Evolutionary conservation across 1,284 basidiomycete genomes (phyloP).

Genomic region (Sporisorium sorghi): DNA sequence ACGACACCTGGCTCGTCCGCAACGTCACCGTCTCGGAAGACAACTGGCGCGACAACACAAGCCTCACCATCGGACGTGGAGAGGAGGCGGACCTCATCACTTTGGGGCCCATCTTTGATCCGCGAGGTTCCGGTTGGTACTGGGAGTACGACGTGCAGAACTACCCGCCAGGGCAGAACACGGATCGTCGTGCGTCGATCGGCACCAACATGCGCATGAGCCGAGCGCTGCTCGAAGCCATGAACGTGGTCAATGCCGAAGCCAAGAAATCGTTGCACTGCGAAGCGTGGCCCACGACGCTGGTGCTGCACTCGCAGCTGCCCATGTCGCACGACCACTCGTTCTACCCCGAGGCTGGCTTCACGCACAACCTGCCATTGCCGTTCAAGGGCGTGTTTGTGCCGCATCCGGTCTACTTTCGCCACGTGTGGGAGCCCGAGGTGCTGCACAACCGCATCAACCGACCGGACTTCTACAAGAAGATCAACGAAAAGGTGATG

Average conservation of each 20-base stretch:
- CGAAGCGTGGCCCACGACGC: conserved; percentile 68
- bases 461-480: conserved; percentile 67
- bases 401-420: conserved; percentile 69
- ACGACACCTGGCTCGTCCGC: conserved; percentile 67
- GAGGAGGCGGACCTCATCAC: conserved; percentile 69
- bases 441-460: conserved; percentile 67
- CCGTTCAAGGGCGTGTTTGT: conserved; percentile 69
- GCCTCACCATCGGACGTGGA: conserved; percentile 54
- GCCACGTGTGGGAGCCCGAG: conserved; percentile 67
- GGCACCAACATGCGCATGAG: conserved; percentile 69
- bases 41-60: conserved; percentile 63
- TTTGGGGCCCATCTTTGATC: conserved; percentile 68
- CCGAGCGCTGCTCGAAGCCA: conserved; percentile 66
- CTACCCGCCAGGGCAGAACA: conserved; percentile 64
- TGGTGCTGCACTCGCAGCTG: conserved; percentile 68
- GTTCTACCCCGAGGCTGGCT: conserved; percentile 67
- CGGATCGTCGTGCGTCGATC: conserved; percentile 67
- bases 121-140: conserved; percentile 68
- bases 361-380: conserved; percentile 66
- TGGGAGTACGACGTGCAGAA: conserved; percentile 70
- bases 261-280: conserved; percentile 69
- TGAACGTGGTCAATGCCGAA: conserved; percentile 69
- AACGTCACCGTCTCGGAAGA: conserved; percentile 64
- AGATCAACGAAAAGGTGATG: conserved; percentile 68
- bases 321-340: conserved; percentile 64